Evolutionary conservation across 208 protist species (phyloP).

Genomic region (Leishmania braziliensis): DNA sequence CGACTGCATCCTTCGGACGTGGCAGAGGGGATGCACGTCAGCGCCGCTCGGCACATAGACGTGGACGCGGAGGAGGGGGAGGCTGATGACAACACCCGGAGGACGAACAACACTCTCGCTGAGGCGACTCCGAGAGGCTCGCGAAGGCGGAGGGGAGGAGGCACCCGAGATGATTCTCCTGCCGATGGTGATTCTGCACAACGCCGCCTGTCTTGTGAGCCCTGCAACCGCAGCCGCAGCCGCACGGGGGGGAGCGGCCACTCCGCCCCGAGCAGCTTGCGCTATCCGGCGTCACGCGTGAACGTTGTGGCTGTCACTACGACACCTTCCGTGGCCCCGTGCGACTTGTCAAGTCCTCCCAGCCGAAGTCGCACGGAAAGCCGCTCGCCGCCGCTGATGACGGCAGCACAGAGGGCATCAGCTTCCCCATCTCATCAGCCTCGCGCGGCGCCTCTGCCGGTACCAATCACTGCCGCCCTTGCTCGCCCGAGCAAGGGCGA

Average conservation of each 20-base stretch:
- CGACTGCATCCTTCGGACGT: not conserved
- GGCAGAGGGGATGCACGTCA: not conserved
- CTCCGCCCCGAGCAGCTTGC: not conserved
- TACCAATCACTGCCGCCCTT: conserved; percentile 24
- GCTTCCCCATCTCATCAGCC: not conserved
- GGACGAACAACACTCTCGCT: not conserved
- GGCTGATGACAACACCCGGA: not conserved
- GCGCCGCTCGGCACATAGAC: conserved; percentile 7
- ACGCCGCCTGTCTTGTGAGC: not conserved
- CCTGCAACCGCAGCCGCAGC: conserved; percentile 2
- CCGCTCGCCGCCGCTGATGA: not conserved
- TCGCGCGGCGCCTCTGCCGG: conserved; percentile 5
- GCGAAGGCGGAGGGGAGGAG: not conserved
- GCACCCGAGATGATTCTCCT: not conserved
- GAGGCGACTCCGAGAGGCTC: not conserved
- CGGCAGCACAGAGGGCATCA: not conserved
- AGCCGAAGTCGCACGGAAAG: not conserved
- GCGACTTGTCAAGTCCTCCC: not conserved
- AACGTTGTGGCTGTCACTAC: not conserved
- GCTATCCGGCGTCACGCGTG: conserved; percentile 8
- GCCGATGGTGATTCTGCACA: not conserved
- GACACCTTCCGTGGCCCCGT: not conserved
- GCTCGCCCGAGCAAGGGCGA: not conserved
- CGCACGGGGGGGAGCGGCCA: conserved; percentile 1
- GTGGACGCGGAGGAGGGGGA: conserved; percentile 9